Percentiles rank a stretch among this genome's conserved stretches.
phyloP scores from a whole-genome alignment of 129 eudicot genomes.

The Helianthus tuberosus region DNA sequence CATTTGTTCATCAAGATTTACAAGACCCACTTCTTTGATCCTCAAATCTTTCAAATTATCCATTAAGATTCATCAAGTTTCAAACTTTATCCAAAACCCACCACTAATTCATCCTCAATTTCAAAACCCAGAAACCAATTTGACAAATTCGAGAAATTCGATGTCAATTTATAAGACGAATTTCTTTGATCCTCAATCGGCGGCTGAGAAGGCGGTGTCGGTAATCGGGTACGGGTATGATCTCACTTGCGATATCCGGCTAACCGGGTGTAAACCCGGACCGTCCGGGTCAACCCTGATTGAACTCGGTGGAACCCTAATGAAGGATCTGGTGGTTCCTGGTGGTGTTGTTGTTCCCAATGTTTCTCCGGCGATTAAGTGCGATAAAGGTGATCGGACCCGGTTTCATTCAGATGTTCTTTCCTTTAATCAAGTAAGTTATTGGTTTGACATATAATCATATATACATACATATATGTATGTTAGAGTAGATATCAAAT shows the following conservation, averaged over 20 bases:
- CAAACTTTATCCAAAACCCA: slow-evolving; percentile 14
- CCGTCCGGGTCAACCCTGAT: slow-evolving; percentile 73
- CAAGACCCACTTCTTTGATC: background rate
- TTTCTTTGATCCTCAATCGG: slow-evolving; percentile 60
- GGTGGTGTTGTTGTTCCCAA: slow-evolving; percentile 65
- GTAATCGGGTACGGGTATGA: slow-evolving; percentile 90
- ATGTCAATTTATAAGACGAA: slow-evolving; percentile 57
- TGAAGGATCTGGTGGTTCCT: slow-evolving; percentile 67
- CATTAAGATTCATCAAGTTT: slow-evolving; percentile 18
- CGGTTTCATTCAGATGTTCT: slow-evolving; percentile 91
- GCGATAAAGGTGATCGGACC: slow-evolving; percentile 96
- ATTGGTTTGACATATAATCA: background rate
- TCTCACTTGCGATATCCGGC: slow-evolving; percentile 69
- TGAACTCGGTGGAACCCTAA: slow-evolving; percentile 51
- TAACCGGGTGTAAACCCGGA: slow-evolving; percentile 75
- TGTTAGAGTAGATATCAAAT: too few species aligned
- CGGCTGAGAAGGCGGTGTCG: slow-evolving; percentile 87
- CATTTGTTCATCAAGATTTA: background rate
- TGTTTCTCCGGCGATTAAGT: slow-evolving; percentile 68
- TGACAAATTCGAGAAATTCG: background rate
- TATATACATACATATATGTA: background rate
- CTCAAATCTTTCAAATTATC: background rate
- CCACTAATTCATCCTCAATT: slow-evolving; percentile 8
- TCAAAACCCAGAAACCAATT: slow-evolving; percentile 12
- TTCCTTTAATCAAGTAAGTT: slow-evolving; percentile 69